A percentile compares a stretch with the other conserved stretches of the same genome.
phyloP scores from a whole-genome alignment of 805 yeast genomes.

The Starmerella bombi region DNA sequence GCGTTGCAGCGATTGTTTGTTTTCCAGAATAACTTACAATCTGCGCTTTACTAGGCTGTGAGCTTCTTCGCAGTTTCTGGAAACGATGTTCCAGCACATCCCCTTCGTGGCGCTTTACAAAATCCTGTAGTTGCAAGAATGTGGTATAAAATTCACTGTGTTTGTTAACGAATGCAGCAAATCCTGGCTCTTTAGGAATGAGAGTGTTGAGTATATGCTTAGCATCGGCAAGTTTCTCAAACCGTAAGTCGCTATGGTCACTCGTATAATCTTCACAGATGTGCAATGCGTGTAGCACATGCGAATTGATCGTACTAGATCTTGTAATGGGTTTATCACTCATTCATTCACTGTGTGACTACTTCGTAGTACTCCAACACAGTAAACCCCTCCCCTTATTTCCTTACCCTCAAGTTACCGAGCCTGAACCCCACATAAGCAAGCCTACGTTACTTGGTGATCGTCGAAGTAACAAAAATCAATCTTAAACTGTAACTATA shows the following conservation, averaged over 20 bases:
- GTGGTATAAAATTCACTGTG: constrained; percentile 9
- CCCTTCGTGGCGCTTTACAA: constrained; percentile 8
- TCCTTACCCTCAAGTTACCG: too few relatives aligned
- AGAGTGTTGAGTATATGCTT: constrained; percentile 5
- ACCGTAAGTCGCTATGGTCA: constrained; percentile 1
- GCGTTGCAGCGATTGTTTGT: neutral
- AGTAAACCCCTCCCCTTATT: too few relatives aligned
- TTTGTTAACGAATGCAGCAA: constrained; percentile 1
- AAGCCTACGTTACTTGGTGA: too few relatives aligned
- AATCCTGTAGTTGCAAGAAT: constrained; percentile 3
- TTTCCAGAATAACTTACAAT: neutral
- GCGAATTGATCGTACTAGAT: constrained; percentile 1
- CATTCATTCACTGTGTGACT: too few relatives aligned
- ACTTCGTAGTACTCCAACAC: too few relatives aligned
- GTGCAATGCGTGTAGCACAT: constrained; percentile 8
- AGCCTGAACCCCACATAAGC: too few relatives aligned
- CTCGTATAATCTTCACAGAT: constrained; percentile 12
- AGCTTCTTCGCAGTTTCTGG: constrained; percentile 12
- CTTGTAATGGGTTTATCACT: too few relatives aligned
- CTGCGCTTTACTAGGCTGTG: constrained; percentile 6
- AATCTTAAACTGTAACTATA: too few relatives aligned
- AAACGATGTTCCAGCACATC: constrained; percentile 14
- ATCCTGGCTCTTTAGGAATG: constrained; percentile 13
- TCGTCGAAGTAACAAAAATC: too few relatives aligned
- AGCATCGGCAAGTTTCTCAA: constrained; percentile 7